Percentiles rank a stretch among this genome's conserved stretches.
Conservation (phyloP, 495 filamentous ascomycete genomes). For the Glonium stellatum region DNA sequence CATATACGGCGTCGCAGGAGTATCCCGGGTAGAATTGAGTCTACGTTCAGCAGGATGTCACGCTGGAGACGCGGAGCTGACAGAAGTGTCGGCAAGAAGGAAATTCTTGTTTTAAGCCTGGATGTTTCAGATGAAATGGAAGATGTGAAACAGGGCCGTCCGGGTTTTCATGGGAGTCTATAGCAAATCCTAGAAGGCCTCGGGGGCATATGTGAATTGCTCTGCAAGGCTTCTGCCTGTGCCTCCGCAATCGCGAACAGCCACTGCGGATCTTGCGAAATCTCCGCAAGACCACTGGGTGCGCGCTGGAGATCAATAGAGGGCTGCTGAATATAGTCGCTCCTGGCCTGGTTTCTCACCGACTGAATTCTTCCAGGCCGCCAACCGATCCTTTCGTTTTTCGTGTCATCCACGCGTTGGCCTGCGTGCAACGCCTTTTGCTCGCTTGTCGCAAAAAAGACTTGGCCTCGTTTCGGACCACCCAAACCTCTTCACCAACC, state of each 20-base stretch:
- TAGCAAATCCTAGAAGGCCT: not conserved
- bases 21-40: not conserved
- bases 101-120: not conserved
- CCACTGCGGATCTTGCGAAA: not conserved
- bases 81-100: not conserved
- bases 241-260: not conserved
- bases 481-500: not conserved
- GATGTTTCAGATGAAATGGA: slow-evolving; percentile 3
- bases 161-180: not conserved
- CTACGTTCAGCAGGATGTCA: not conserved
- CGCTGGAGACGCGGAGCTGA: not conserved
- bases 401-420: not conserved
- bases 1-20: not conserved
- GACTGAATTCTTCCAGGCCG: not conserved
- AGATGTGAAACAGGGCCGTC: not conserved
- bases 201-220: not conserved
- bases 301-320: not conserved
- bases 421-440: not conserved
- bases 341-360: not conserved
- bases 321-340: not conserved
- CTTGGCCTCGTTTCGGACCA: not conserved
- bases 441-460: not conserved
- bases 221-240: not conserved
- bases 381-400: not conserved
- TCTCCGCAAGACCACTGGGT: not conserved